Percentiles rank a stretch among this genome's conserved stretches.
phyloP scores from a whole-genome alignment of 192 early-diverging fungal species.

The Podila minutissima region DNA sequence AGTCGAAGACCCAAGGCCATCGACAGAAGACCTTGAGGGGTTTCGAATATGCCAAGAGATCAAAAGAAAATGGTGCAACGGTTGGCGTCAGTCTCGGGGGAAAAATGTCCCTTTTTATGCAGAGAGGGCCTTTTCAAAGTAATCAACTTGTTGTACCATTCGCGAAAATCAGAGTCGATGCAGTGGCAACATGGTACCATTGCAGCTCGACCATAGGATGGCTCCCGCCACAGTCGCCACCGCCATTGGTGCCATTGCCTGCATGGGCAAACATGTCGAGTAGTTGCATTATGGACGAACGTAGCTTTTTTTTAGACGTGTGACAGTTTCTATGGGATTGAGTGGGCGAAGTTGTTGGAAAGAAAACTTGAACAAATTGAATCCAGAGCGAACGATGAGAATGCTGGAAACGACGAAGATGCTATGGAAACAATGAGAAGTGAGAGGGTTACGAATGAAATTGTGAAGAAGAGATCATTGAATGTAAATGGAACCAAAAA shows the following conservation, averaged over 20 bases:
- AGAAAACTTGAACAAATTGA: too few species aligned
- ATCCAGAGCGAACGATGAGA: too few species aligned
- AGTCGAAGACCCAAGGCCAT: slow-evolving; percentile 73
- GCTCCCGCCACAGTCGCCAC: slow-evolving; percentile 3
- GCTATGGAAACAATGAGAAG: too few species aligned
- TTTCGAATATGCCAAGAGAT: background rate
- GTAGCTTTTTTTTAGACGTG: too few species aligned
- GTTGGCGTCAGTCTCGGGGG: background rate
- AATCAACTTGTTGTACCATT: slow-evolving; percentile 50
- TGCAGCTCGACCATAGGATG: slow-evolving; percentile 51
- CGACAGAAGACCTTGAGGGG: slow-evolving; percentile 58
- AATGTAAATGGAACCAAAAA: too few species aligned
- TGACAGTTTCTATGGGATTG: too few species aligned
- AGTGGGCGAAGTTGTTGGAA: too few species aligned
- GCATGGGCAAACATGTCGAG: too few species aligned
- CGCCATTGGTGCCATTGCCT: slow-evolving; percentile 3
- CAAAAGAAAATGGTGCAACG: background rate
- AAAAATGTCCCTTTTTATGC: background rate
- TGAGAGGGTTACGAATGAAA: too few species aligned
- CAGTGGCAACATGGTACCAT: slow-evolving; percentile 68
- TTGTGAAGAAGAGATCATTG: too few species aligned
- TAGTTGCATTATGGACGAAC: too few species aligned
- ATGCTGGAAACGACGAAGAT: too few species aligned
- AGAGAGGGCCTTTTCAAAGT: background rate
- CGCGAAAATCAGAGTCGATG: slow-evolving; percentile 64